phyloP scores from a whole-genome alignment of 164 flowering plant species.

The Annona cherimola region DNA sequence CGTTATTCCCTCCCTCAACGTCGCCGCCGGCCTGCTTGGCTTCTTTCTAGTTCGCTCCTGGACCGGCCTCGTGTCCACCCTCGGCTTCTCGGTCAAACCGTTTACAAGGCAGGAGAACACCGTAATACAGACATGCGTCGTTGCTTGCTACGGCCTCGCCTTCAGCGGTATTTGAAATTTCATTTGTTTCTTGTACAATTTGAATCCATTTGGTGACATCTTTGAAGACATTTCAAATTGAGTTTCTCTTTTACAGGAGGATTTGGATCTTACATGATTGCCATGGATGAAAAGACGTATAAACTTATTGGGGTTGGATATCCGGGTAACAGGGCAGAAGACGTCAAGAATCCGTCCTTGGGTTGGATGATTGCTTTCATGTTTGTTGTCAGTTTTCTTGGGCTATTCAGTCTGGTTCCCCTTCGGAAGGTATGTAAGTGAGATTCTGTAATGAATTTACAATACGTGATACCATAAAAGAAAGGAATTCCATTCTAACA shows the following conservation, averaged over 20 bases:
- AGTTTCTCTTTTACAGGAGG: slow-evolving; percentile 51
- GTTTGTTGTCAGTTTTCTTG: slow-evolving; percentile 92
- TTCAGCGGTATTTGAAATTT: slow-evolving; percentile 51
- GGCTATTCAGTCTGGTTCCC: slow-evolving; percentile 89
- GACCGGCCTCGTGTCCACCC: slow-evolving; percentile 49
- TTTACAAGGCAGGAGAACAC: slow-evolving; percentile 89
- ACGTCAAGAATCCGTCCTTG: slow-evolving; percentile 77
- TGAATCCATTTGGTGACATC: neutral
- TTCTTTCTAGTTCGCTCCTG: slow-evolving; percentile 82
- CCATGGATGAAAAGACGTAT: slow-evolving; percentile 90
- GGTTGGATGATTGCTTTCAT: slow-evolving; percentile 93
- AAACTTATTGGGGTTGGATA: slow-evolving; percentile 82
- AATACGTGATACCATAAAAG: neutral
- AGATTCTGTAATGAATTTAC: no score
- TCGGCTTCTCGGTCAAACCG: slow-evolving; percentile 50
- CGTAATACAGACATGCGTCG: slow-evolving; percentile 91
- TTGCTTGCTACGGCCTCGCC: slow-evolving; percentile 90
- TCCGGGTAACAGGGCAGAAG: slow-evolving; percentile 88
- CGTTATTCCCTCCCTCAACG: slow-evolving; percentile 77
- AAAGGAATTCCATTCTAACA: neutral
- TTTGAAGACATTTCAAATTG: neutral
- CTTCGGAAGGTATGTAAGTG: slow-evolving; percentile 77
- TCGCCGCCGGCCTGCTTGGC: slow-evolving; percentile 82
- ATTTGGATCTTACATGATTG: slow-evolving; percentile 80
- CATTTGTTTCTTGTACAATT: neutral